phyloP scores from a whole-genome alignment of 805 yeast species.

The Limtongia smithiae region DNA sequence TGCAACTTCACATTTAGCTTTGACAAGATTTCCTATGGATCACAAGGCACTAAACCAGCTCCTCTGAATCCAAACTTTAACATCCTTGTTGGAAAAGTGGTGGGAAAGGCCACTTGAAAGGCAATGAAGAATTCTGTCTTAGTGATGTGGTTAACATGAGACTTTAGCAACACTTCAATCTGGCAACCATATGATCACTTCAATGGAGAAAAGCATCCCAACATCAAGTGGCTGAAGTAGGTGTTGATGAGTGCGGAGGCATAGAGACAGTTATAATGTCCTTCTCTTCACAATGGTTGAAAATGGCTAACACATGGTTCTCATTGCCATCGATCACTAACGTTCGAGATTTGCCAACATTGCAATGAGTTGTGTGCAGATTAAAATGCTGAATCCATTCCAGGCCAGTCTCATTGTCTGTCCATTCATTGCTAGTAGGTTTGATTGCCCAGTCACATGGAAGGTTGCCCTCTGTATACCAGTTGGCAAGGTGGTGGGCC shows the following conservation, averaged over 20 bases:
- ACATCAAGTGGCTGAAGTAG: conserved; percentile 12
- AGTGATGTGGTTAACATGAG: no score
- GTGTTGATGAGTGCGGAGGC: conserved; percentile 20
- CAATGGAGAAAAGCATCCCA: conserved; percentile 12
- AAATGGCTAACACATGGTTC: conserved; percentile 5
- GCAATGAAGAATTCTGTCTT: no score
- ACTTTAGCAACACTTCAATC: conserved; percentile 3
- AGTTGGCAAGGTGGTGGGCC: background rate
- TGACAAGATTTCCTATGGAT: no score
- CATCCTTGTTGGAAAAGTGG: no score
- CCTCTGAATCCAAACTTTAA: no score
- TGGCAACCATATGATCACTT: conserved; percentile 10
- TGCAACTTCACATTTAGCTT: no score
- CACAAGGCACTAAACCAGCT: no score
- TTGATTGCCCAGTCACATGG: conserved; percentile 9
- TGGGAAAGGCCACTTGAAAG: no score
- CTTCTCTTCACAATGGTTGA: conserved; percentile 4
- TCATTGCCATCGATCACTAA: conserved; percentile 14
- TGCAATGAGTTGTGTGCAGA: conserved; percentile 3
- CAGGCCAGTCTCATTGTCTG: background rate
- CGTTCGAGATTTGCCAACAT: conserved; percentile 6
- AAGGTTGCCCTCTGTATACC: conserved; percentile 5
- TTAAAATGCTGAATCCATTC: conserved; percentile 11
- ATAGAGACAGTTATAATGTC: conserved; percentile 10
- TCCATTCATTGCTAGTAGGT: conserved; percentile 12